Evolutionary conservation across 805 yeast species (phyloP).

Genomic region (Barnettozyma vustinii): DNA sequence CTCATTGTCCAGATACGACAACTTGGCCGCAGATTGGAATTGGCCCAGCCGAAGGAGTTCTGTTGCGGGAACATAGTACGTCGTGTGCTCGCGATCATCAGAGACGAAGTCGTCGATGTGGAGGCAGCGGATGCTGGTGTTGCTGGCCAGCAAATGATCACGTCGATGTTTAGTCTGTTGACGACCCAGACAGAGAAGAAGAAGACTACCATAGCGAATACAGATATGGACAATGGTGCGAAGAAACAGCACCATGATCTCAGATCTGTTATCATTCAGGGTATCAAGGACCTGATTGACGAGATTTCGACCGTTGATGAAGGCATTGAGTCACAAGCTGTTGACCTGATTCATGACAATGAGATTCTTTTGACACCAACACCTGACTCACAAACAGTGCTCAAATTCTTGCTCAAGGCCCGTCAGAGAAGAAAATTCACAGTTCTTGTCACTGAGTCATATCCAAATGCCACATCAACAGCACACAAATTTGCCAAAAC

Average conservation of each 20-base stretch:
- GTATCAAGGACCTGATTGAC: constrained; percentile 86
- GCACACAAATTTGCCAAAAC: constrained; percentile 78
- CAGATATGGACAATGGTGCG: constrained; percentile 14
- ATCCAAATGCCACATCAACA: constrained; percentile 76
- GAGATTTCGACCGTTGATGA: constrained; percentile 88
- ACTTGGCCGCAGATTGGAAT: constrained; percentile 63
- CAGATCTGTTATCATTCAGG: constrained; percentile 83
- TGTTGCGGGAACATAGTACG: constrained; percentile 88
- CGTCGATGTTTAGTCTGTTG: constrained; percentile 83
- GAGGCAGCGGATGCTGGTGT: constrained; percentile 26
- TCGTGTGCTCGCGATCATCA: constrained; percentile 76
- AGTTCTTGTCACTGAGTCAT: constrained; percentile 86
- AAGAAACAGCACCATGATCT: constrained; percentile 45
- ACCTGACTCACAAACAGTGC: constrained; percentile 84
- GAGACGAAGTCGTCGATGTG: constrained; percentile 72
- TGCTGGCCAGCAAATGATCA: constrained; percentile 45
- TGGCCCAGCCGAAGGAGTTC: constrained; percentile 86
- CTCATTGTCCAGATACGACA: constrained; percentile 65
- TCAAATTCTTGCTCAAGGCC: constrained; percentile 81
- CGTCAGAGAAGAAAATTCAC: constrained; percentile 86
- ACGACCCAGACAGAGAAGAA: constrained; percentile 34
- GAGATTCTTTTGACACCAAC: constrained; percentile 88
- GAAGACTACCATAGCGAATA: constrained; percentile 11
- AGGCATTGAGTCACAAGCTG: constrained; percentile 84
- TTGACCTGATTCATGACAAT: constrained; percentile 91